Evolutionary conservation across 2,329 filamentous ascomycete species (phyloP).

Genomic region (Pseudogymnoascus destructans): DNA sequence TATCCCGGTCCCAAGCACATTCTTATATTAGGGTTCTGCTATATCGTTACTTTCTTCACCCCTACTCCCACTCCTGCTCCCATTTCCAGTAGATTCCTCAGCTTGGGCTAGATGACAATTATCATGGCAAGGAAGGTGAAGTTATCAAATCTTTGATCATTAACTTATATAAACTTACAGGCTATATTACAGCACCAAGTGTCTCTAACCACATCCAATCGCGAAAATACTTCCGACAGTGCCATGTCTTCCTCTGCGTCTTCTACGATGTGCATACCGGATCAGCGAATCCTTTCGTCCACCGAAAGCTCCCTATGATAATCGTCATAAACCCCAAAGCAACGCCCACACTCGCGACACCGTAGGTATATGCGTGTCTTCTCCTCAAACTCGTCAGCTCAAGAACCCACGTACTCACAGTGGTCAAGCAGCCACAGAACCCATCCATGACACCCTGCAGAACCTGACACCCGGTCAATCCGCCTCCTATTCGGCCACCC

Average conservation of each 20-base stretch:
- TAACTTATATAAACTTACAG: neutral
- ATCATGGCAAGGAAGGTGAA: neutral
- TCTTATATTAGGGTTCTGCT: too few species aligned
- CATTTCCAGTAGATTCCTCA: too few species aligned
- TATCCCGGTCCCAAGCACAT: too few species aligned
- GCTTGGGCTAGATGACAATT: neutral
- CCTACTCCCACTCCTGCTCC: too few species aligned
- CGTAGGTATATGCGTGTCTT: constrained; percentile 57
- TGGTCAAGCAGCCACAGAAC: constrained; percentile 54
- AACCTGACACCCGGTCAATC: constrained; percentile 51
- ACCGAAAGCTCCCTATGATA: constrained; percentile 63
- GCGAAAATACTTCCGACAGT: neutral
- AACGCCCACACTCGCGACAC: constrained; percentile 42
- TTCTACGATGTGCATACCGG: constrained; percentile 17
- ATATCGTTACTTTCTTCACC: too few species aligned
- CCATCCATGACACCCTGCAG: constrained; percentile 54
- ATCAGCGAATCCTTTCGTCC: constrained; percentile 46
- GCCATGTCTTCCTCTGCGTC: too few species aligned
- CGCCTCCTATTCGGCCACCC: constrained; percentile 24
- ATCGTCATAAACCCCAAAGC: constrained; percentile 48
- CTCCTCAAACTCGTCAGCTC: constrained; percentile 42
- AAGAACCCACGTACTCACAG: constrained; percentile 53
- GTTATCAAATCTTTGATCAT: neutral
- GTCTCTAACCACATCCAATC: neutral
- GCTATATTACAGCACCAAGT: neutral